phyloP scores from a whole-genome alignment of 106 monocot species.

The Dioscorea zingiberensis region DNA sequence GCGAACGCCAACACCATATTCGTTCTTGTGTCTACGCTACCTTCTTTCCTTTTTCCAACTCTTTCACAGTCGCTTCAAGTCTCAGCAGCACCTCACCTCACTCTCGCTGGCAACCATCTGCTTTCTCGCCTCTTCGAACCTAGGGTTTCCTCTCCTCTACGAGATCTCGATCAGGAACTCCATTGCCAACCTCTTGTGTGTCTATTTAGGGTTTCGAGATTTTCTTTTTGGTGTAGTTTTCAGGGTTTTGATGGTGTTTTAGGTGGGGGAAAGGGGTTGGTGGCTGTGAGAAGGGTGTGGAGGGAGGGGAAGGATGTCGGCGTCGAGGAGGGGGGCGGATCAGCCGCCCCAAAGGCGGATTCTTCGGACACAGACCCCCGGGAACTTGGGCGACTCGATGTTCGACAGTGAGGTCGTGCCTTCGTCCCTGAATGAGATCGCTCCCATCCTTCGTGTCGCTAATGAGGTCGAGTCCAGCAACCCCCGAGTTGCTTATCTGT shows the following conservation, averaged over 20 bases:
- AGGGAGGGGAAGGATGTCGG: background rate
- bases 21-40: background rate
- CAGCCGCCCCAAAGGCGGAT: slow-evolving; percentile 8
- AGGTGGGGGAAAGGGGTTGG: background rate
- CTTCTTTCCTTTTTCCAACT: background rate
- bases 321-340: slow-evolving; percentile 2
- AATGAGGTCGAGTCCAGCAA: slow-evolving; percentile 7
- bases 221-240: background rate
- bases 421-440: slow-evolving; percentile 9
- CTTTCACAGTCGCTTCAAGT: slow-evolving; percentile 4
- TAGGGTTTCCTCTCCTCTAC: background rate
- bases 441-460: slow-evolving; percentile 11
- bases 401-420: slow-evolving; percentile 8
- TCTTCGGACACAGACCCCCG: slow-evolving; percentile 12
- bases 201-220: background rate
- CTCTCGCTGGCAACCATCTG: background rate
- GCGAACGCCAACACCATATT: no score
- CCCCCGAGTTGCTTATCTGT: slow-evolving; percentile 9
- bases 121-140: background rate
- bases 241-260: background rate
- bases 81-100: background rate
- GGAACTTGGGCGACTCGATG: slow-evolving; percentile 7
- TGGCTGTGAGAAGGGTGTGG: background rate
- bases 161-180: background rate
- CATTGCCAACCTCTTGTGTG: background rate